Evolutionary conservation across 306 rosid genomes (phyloP).

Genomic region (Urtica urens): DNA sequence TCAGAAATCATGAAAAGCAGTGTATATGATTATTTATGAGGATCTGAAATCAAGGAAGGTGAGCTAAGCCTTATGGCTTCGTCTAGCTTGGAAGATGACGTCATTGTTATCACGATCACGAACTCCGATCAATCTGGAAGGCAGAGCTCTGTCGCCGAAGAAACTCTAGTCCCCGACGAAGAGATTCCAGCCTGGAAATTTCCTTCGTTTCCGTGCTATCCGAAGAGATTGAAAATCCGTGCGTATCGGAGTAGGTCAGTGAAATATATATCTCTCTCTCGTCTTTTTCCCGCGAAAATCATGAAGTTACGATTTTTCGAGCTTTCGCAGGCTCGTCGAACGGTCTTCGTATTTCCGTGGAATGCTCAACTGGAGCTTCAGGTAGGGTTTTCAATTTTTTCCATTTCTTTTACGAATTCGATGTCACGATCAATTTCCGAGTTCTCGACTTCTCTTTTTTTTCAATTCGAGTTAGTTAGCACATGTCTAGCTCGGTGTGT

Average conservation of each 20-base stretch:
- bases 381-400: conserved; percentile 22
- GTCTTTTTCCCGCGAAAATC: conserved; percentile 13
- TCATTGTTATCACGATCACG: conserved; percentile 31
- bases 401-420: not conserved
- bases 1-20: no score
- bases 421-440: no score
- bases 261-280: not conserved
- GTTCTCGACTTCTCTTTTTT: no score
- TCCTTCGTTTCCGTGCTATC: conserved; percentile 23
- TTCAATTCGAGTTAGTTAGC: no score
- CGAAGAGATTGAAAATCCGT: conserved; percentile 30
- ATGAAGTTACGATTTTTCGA: not conserved
- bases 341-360: conserved; percentile 55
- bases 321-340: conserved; percentile 42
- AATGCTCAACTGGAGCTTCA: conserved; percentile 56
- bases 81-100: conserved; percentile 25
- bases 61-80: conserved; percentile 26
- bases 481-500: not conserved
- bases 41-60: not conserved
- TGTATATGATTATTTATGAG: no score
- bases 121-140: conserved; percentile 19
- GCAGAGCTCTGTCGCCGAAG: conserved; percentile 3
- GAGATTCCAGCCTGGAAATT: conserved; percentile 43
- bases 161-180: conserved; percentile 24
- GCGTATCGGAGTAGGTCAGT: conserved; percentile 40